A percentile compares a stretch with the other conserved stretches of the same genome.
Evolutionary conservation across 345 rosid genomes (phyloP).

Genomic region (Boechera retrofracta): DNA sequence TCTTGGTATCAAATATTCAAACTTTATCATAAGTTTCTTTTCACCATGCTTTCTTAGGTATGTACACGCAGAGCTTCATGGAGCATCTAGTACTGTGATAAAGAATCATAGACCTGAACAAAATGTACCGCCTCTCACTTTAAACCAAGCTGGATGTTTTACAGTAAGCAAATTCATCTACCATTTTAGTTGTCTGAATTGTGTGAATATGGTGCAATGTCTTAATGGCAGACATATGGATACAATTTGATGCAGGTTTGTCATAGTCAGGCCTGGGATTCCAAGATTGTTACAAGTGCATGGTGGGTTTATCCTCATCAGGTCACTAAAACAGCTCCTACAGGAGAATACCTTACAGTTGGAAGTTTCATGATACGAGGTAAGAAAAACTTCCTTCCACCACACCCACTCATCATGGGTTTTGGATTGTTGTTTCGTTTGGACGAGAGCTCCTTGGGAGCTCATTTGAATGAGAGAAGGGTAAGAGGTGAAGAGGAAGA

Average conservation of each 20-base stretch:
- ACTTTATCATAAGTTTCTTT: not conserved
- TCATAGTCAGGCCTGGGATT: constrained; percentile 99
- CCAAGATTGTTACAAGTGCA: constrained; percentile 97
- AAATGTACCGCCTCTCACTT: constrained; percentile 86
- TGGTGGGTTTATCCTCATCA: constrained; percentile 99
- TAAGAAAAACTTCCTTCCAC: constrained; percentile 96
- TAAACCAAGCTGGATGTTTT: constrained; percentile 97
- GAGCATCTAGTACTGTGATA: constrained; percentile 97
- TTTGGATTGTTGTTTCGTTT: constrained; percentile 94
- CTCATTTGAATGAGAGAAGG: constrained; percentile 96
- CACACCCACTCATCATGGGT: constrained; percentile 98
- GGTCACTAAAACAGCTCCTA: constrained; percentile 99
- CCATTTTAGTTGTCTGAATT: constrained; percentile 1
- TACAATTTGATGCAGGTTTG: constrained; percentile 67
- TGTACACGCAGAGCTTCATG: constrained; percentile 95
- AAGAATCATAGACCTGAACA: constrained; percentile 94
- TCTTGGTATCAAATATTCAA: constrained; percentile 16
- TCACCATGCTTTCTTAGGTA: constrained; percentile 57
- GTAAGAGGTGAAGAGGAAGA: constrained; percentile 97
- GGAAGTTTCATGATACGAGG: constrained; percentile 99
- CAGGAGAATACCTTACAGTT: constrained; percentile 96
- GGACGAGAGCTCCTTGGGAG: constrained; percentile 98
- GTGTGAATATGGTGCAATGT: constrained; percentile 28
- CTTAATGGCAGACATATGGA: constrained; percentile 20
- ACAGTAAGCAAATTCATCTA: constrained; percentile 56